Conservation (phyloP, 1,284 basidiomycete genomes). For the Trametes polyzona region DNA sequence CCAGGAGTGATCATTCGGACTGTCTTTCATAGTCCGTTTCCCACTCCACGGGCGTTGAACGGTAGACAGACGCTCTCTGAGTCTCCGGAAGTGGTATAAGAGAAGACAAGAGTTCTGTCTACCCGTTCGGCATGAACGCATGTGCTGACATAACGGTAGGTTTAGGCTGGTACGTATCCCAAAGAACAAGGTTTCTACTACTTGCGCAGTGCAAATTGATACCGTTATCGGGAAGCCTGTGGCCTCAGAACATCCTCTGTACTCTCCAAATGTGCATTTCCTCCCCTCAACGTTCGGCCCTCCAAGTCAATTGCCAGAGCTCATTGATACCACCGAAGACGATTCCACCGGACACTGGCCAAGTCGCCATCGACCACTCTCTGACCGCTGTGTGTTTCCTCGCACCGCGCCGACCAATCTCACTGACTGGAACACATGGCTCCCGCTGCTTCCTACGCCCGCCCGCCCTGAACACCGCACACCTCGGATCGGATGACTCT, state of each 20-base stretch:
- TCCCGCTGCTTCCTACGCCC: slow-evolving; percentile 6
- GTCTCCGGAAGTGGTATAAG: background rate
- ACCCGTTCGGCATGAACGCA: too few species aligned
- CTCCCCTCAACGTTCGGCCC: too few species aligned
- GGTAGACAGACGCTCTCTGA: too few species aligned
- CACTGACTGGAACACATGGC: slow-evolving; percentile 13
- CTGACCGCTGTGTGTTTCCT: background rate
- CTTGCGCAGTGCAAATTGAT: slow-evolving; percentile 3
- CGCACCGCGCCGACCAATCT: slow-evolving; percentile 1
- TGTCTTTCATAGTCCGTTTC: too few species aligned
- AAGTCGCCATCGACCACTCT: background rate
- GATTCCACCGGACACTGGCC: background rate
- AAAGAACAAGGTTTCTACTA: background rate
- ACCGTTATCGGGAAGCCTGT: slow-evolving; percentile 21
- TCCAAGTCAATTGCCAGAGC: background rate
- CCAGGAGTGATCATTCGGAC: background rate
- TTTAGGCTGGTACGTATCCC: background rate
- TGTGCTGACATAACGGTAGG: too few species aligned
- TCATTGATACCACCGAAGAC: background rate
- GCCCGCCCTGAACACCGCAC: background rate
- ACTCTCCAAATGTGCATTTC: background rate
- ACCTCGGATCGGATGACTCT: slow-evolving; percentile 5
- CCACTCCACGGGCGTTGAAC: background rate
- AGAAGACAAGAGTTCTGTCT: too few species aligned
- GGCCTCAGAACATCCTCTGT: too few species aligned